Conservation (phyloP, 441 rosid genomes). For the Pelargonium fulgidum region DNA sequence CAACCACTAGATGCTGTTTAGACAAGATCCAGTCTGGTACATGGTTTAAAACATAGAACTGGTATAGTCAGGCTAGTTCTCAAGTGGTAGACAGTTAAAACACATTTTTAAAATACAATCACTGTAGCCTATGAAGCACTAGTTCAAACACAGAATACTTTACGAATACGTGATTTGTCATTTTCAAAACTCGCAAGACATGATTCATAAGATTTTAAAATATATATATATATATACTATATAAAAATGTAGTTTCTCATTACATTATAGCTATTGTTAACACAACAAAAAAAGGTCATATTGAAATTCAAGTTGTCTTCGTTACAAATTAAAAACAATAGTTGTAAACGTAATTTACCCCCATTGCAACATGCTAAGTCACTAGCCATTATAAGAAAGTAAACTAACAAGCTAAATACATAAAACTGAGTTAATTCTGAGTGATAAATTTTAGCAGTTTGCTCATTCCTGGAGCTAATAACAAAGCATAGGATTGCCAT, state of each 20-base stretch:
- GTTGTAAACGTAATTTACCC: too few species aligned
- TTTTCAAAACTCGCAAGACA: too few species aligned
- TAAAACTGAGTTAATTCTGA: not conserved
- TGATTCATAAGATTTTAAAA: too few species aligned
- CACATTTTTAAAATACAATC: not conserved
- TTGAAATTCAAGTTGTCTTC: too few species aligned
- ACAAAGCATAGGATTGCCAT: not conserved
- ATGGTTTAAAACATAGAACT: not conserved
- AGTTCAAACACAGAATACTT: too few species aligned
- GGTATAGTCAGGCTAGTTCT: not conserved
- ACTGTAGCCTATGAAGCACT: not conserved
- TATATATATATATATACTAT: too few species aligned
- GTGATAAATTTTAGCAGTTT: not conserved
- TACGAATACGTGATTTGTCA: too few species aligned
- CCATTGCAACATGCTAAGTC: too few species aligned
- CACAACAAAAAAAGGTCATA: too few species aligned
- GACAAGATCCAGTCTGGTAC: not conserved
- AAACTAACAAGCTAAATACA: not conserved
- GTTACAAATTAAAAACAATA: too few species aligned
- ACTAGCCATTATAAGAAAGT: not conserved
- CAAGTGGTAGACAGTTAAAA: not conserved
- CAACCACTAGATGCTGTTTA: not conserved
- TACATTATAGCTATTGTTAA: too few species aligned
- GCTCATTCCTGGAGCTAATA: not conserved
- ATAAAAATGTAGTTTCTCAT: too few species aligned